A percentile compares a stretch with the other conserved stretches of the same genome.
phyloP scores from a whole-genome alignment of 257 asterid genomes.

The Ilex asprella region DNA sequence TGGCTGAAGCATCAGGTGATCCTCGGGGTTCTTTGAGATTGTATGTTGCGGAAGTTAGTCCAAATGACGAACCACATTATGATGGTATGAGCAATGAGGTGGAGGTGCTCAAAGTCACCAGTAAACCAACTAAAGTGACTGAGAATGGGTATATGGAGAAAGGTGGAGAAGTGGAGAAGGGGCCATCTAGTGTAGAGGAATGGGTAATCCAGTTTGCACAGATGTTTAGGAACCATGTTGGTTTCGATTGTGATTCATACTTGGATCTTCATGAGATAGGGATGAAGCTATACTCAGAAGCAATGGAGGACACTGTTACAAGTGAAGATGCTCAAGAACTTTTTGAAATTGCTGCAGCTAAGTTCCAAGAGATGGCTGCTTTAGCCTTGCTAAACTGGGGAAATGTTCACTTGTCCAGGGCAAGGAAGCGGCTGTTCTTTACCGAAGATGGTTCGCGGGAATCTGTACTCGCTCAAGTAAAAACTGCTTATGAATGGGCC shows the following conservation, averaged over 20 bases:
- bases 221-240: constrained; percentile 79
- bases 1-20: constrained; percentile 71
- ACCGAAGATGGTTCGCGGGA: constrained; percentile 56
- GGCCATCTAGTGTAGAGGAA: constrained; percentile 46
- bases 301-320: constrained; percentile 79
- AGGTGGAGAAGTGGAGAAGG: constrained; percentile 19
- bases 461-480: constrained; percentile 38
- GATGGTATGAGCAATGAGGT: constrained; percentile 51
- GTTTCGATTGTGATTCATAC: constrained; percentile 77
- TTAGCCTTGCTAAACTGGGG: constrained; percentile 94
- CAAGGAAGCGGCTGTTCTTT: constrained; percentile 55
- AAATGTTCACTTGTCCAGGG: constrained; percentile 78
- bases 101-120: constrained; percentile 24
- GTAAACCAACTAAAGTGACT: constrained; percentile 24
- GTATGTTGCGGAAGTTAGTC: constrained; percentile 72
- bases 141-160: constrained; percentile 30
- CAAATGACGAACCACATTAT: constrained; percentile 68
- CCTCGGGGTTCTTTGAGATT: constrained; percentile 64
- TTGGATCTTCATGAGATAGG: constrained; percentile 85
- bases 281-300: constrained; percentile 78
- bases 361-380: constrained; percentile 87
- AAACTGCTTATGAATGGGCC: constrained; percentile 70
- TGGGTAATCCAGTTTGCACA: constrained; percentile 85
- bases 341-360: constrained; percentile 68
- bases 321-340: constrained; percentile 71